A percentile compares a stretch with the other conserved stretches of the same genome.
Evolutionary conservation across 352 stramenopile genomes (phyloP).

Genomic region (Blastocystis sp.): DNA sequence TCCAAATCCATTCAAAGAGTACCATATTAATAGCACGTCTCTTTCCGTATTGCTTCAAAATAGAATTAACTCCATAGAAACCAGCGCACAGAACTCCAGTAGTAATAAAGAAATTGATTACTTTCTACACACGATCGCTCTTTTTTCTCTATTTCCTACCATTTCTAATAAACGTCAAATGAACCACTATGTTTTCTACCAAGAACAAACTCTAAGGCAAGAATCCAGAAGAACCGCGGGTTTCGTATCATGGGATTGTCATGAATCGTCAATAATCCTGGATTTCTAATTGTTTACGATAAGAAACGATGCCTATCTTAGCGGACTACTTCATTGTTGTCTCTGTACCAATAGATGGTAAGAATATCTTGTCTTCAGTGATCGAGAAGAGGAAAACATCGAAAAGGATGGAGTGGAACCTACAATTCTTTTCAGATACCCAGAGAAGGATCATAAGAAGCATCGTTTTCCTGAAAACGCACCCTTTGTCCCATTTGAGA

Average conservation of each 20-base stretch:
- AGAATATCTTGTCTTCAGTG: not conserved
- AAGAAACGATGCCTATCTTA: conserved; percentile 33
- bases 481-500: conserved; percentile 16
- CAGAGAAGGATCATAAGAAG: conserved; percentile 67
- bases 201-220: not conserved
- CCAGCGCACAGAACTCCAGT: conserved; percentile 15
- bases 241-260: not conserved
- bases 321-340: conserved; percentile 64
- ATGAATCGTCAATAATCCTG: not conserved
- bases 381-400: conserved; percentile 31
- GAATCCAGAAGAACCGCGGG: not conserved
- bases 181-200: not conserved
- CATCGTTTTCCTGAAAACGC: conserved; percentile 58
- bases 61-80: not conserved
- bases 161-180: not conserved
- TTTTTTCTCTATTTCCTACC: not conserved
- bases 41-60: conserved; percentile 50
- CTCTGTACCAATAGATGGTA: conserved; percentile 43
- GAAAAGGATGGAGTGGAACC: conserved; percentile 46
- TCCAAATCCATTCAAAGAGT: not conserved
- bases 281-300: not conserved
- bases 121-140: not conserved
- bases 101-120: conserved; percentile 63
- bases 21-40: conserved; percentile 51
- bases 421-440: conserved; percentile 62